phyloP scores from a whole-genome alignment of 495 filamentous ascomycete genomes.

The Acidiella bohemica region DNA sequence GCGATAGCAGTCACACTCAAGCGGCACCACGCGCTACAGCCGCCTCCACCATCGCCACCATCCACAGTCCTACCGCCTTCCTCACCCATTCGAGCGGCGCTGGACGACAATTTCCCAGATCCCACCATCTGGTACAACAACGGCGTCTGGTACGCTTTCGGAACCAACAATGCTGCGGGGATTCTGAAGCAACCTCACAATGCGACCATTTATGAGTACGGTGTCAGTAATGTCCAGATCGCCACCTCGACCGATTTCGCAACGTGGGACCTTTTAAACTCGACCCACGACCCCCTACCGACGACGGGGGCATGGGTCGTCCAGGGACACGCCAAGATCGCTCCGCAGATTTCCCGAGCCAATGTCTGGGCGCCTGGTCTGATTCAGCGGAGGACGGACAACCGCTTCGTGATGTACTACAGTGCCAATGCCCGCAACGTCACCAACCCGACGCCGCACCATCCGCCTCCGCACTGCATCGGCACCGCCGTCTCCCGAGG shows the following conservation, averaged over 20 bases:
- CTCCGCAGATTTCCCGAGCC: slow-evolving; percentile 8
- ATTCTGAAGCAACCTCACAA: slow-evolving; percentile 12
- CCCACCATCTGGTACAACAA: slow-evolving; percentile 18
- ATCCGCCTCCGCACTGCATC: slow-evolving; percentile 22
- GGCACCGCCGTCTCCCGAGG: slow-evolving; percentile 16
- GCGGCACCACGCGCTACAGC: background rate
- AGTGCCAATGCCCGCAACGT: slow-evolving; percentile 10
- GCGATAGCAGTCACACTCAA: slow-evolving; percentile 4
- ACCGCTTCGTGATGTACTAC: slow-evolving; percentile 24
- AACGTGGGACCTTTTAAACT: slow-evolving; percentile 12
- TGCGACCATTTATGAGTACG: slow-evolving; percentile 14
- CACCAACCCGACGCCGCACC: slow-evolving; percentile 3
- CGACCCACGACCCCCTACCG: slow-evolving; percentile 17
- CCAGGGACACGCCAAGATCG: slow-evolving; percentile 3
- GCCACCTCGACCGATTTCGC: slow-evolving; percentile 20
- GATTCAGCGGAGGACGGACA: slow-evolving; percentile 6
- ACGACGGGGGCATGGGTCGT: slow-evolving; percentile 14
- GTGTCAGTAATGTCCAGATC: slow-evolving; percentile 21
- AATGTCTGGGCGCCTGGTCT: slow-evolving; percentile 22
- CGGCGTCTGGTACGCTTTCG: slow-evolving; percentile 20
- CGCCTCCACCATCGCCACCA: too few species aligned
- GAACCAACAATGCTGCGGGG: slow-evolving; percentile 23
- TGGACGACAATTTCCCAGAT: slow-evolving; percentile 22
- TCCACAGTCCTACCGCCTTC: too few species aligned
- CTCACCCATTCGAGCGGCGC: slow-evolving; percentile 5